A percentile compares a stretch with the other conserved stretches of the same genome.
Conservation (phyloP, 768 basidiomycete genomes). For the Naematelia aurantialba region DNA sequence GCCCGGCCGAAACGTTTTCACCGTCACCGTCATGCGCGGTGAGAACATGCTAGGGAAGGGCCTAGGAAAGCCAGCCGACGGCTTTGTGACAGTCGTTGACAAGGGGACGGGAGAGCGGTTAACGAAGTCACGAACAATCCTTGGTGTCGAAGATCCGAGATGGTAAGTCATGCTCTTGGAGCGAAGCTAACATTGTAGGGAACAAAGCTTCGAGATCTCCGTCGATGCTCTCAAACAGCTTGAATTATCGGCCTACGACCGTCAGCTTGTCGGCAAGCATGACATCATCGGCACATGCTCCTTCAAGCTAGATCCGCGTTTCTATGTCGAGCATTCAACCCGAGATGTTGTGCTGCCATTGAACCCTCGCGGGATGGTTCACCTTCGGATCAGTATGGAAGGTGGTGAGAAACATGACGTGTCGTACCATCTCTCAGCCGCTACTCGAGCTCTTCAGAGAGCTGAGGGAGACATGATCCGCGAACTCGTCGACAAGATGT, state of each 20-base stretch:
- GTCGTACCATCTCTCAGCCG: slow-evolving; percentile 35
- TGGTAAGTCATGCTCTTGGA: slow-evolving; percentile 32
- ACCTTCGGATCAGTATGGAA: slow-evolving; percentile 42
- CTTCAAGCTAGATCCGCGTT: slow-evolving; percentile 44
- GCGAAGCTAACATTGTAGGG: slow-evolving; percentile 22
- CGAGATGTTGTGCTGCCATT: slow-evolving; percentile 44
- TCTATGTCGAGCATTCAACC: slow-evolving; percentile 22
- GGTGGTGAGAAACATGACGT: slow-evolving; percentile 45
- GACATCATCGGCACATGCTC: slow-evolving; percentile 40
- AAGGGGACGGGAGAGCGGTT: slow-evolving; percentile 32
- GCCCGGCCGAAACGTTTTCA: slow-evolving; percentile 31
- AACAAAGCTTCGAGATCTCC: slow-evolving; percentile 43
- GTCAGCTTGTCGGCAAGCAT: slow-evolving; percentile 50
- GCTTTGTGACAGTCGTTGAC: slow-evolving; percentile 38
- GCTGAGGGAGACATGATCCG: slow-evolving; percentile 39
- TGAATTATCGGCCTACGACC: slow-evolving; percentile 41
- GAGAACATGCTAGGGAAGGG: slow-evolving; percentile 39
- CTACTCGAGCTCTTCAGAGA: slow-evolving; percentile 38
- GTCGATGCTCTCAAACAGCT: slow-evolving; percentile 32
- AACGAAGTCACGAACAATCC: slow-evolving; percentile 43
- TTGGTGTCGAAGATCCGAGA: slow-evolving; percentile 44
- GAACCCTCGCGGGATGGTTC: slow-evolving; percentile 37
- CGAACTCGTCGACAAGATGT: slow-evolving; percentile 45
- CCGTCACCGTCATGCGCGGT: slow-evolving; percentile 38
- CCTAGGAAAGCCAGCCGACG: slow-evolving; percentile 39